Evolutionary conservation across 2,329 filamentous ascomycete species (phyloP).

Genomic region (Fusarium sublunatum): DNA sequence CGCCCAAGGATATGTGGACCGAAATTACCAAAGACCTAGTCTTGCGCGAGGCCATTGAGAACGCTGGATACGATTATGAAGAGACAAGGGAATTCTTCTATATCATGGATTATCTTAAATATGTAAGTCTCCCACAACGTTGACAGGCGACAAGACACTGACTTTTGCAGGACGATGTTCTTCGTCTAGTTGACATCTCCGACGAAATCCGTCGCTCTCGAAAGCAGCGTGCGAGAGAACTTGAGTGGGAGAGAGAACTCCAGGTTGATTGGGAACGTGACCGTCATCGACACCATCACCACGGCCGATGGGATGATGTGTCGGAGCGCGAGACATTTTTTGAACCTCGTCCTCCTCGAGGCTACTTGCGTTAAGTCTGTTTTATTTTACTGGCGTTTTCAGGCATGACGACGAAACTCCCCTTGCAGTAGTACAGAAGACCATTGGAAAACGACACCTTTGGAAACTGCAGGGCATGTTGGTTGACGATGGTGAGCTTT

Average conservation of each 20-base stretch:
- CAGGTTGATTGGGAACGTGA: slow-evolving; percentile 62
- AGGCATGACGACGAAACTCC: slow-evolving; percentile 15
- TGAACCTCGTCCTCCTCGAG: slow-evolving; percentile 58
- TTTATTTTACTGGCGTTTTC: slow-evolving; percentile 35
- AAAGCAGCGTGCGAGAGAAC: slow-evolving; percentile 63
- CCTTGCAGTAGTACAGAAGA: slow-evolving; percentile 16
- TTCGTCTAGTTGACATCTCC: slow-evolving; percentile 83
- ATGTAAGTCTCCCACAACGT: slow-evolving; percentile 69
- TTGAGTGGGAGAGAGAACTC: slow-evolving; percentile 69
- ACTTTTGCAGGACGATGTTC: slow-evolving; percentile 79
- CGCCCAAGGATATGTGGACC: slow-evolving; percentile 83
- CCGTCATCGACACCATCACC: slow-evolving; percentile 51
- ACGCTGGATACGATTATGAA: slow-evolving; percentile 86
- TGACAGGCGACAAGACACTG: not conserved
- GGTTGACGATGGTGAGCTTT: slow-evolving; percentile 6
- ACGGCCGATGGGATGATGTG: slow-evolving; percentile 65
- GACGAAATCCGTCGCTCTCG: slow-evolving; percentile 80
- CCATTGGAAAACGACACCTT: slow-evolving; percentile 30
- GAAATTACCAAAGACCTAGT: slow-evolving; percentile 96
- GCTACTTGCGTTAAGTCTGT: slow-evolving; percentile 43
- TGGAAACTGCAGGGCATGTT: slow-evolving; percentile 34
- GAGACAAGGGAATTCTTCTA: slow-evolving; percentile 93
- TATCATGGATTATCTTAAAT: slow-evolving; percentile 87
- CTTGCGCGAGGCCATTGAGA: slow-evolving; percentile 84
- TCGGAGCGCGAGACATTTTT: slow-evolving; percentile 76